phyloP scores from a whole-genome alignment of 441 rosid genomes.

The Macaranga tanarius region DNA sequence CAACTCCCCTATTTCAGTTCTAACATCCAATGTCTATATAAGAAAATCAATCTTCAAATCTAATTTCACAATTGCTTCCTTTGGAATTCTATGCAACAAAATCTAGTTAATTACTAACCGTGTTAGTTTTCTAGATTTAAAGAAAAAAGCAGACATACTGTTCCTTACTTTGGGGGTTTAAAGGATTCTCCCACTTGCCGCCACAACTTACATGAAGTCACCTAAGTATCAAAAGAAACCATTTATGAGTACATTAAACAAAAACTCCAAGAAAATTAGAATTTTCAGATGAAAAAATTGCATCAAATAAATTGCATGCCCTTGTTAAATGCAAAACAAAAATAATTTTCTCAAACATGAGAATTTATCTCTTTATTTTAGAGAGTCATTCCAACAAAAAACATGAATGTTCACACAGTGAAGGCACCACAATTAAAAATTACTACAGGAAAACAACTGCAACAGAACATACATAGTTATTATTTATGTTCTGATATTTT shows the following conservation, averaged over 20 bases:
- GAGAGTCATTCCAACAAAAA: neutral
- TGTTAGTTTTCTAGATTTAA: neutral
- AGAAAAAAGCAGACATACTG: conserved; percentile 2
- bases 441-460: neutral
- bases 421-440: neutral
- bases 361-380: neutral
- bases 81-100: neutral
- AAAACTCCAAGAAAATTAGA: neutral
- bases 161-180: conserved; percentile 81
- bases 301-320: neutral
- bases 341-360: neutral
- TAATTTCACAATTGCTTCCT: neutral
- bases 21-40: neutral
- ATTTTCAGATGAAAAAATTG: neutral
- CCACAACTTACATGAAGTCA: conserved; percentile 81
- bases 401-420: neutral
- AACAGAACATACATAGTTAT: neutral
- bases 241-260: conserved; percentile 7
- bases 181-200: conserved; percentile 93
- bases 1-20: neutral
- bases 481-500: neutral
- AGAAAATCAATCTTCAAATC: neutral
- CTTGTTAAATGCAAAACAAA: neutral
- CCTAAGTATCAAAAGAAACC: conserved; percentile 42
- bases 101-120: neutral